Base-by-base conservation (phyloP, 2,329 filamentous ascomycete genomes). In the Ilyonectria sp. region DNA sequence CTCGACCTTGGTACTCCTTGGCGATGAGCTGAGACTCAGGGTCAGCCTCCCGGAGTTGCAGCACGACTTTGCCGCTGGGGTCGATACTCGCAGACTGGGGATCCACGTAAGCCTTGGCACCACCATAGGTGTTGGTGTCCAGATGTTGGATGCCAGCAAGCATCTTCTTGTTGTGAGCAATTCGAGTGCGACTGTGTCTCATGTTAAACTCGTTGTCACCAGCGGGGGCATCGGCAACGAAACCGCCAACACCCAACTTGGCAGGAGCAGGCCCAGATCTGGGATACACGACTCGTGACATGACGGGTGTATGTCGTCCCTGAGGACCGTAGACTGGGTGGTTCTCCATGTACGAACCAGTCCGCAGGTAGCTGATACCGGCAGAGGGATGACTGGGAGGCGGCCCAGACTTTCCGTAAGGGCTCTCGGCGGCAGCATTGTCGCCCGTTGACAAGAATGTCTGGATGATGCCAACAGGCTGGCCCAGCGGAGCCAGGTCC, bases 291-390 rank as follows among this genome's bases (percentile, higher is more conserved):
- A 91, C 79, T 69, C 89, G 84, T 17, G 85, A 83, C 73, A 84
- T 75, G n/a, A 86, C 81, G 6, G 87, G 85, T 6, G 84, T 73
- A 68, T 85, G 85, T 29, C 82, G 70, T 60, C 77, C 81, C 75
- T 90, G 89, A 10, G 89, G 89, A 2, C 89, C 89, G 73, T 90
- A 90, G 23, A 89, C 72, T 2, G 89, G 86, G 76, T 91, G 88
- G 77, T 91, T 91, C 65, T 89, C 85, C 72, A 88, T 79, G 77
- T 83, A 88, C 44, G 85, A 82, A 43, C 79, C 79, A 1, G 88
- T 89, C 59, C 89, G 86, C 63, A 91, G 80, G 78, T 91, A 91
- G 60, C 88, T 89, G 59, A 91, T 82, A 65, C 89, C 89, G 35
- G 86, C 89, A 15, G 89, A 91, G 4, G 89, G 89, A 71, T 91